Evolutionary conservation across 495 filamentous ascomycete species (phyloP).

Genomic region (Apodospora peruviana): DNA sequence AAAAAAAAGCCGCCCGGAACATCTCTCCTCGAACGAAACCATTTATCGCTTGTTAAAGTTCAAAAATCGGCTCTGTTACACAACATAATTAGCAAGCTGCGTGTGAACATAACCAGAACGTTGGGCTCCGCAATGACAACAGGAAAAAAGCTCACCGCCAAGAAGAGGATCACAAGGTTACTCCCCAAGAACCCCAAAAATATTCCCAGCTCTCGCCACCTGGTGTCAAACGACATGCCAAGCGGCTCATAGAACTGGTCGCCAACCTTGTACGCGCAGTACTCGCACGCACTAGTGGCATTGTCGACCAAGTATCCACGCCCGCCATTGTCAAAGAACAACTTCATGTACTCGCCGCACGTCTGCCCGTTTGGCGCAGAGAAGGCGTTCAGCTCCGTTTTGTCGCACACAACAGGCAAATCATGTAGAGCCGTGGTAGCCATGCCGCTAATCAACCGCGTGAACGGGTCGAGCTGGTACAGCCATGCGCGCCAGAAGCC

Average conservation of each 20-base stretch:
- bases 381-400: slow-evolving; percentile 56
- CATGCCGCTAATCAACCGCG: slow-evolving; percentile 73
- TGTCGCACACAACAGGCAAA: slow-evolving; percentile 52
- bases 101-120: not conserved
- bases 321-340: slow-evolving; percentile 58
- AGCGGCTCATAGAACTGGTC: slow-evolving; percentile 71
- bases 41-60: slow-evolving; percentile 60
- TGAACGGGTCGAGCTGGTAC: slow-evolving; percentile 80
- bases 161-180: slow-evolving; percentile 69
- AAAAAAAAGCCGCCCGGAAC: not conserved
- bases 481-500: slow-evolving; percentile 75
- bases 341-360: slow-evolving; percentile 69
- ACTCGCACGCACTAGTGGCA: slow-evolving; percentile 58
- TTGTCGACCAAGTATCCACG: slow-evolving; percentile 66
- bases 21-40: not conserved
- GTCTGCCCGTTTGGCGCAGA: slow-evolving; percentile 51
- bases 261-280: slow-evolving; percentile 72
- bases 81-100: not conserved
- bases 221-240: slow-evolving; percentile 54
- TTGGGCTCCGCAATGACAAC: too few species aligned
- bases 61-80: slow-evolving; percentile 51
- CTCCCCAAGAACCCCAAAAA: slow-evolving; percentile 66
- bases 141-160: slow-evolving; percentile 50
- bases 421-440: slow-evolving; percentile 68
- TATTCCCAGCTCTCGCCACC: slow-evolving; percentile 80